A percentile compares a stretch with the other conserved stretches of the same genome.
Evolutionary conservation across 108 stramenopile genomes (phyloP).

Genomic region (Pseudonitzschia pungens): DNA sequence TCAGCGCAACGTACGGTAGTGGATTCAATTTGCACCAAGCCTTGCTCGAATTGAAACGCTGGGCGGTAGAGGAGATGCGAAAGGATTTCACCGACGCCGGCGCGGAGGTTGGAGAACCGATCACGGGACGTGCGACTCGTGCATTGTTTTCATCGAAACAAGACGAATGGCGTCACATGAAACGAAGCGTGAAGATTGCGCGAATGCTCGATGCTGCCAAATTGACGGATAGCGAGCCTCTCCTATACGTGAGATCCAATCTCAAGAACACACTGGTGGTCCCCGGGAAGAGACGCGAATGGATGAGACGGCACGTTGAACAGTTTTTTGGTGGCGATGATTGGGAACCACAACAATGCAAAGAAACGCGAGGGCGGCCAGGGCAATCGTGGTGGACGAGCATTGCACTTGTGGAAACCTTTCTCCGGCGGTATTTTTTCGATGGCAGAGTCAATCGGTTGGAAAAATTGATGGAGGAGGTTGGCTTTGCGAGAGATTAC

Average conservation of each 20-base stretch:
- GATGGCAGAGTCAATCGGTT: background rate
- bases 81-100: background rate
- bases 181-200: background rate
- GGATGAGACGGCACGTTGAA: background rate
- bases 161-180: background rate
- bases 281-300: background rate
- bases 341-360: background rate
- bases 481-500: background rate
- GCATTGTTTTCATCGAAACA: background rate
- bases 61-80: background rate
- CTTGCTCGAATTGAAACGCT: background rate
- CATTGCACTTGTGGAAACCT: background rate
- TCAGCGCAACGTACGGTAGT: background rate
- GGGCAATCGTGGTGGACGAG: background rate
- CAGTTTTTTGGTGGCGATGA: background rate
- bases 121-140: background rate
- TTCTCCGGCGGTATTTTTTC: constrained; percentile 1
- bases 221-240: background rate
- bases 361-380: background rate
- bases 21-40: constrained; percentile 2
- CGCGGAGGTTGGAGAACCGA: background rate
- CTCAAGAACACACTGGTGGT: background rate
- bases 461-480: background rate
- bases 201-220: background rate
- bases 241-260: background rate